Conservation (phyloP, 306 rosid species). For the Pyrus pyrifolia region DNA sequence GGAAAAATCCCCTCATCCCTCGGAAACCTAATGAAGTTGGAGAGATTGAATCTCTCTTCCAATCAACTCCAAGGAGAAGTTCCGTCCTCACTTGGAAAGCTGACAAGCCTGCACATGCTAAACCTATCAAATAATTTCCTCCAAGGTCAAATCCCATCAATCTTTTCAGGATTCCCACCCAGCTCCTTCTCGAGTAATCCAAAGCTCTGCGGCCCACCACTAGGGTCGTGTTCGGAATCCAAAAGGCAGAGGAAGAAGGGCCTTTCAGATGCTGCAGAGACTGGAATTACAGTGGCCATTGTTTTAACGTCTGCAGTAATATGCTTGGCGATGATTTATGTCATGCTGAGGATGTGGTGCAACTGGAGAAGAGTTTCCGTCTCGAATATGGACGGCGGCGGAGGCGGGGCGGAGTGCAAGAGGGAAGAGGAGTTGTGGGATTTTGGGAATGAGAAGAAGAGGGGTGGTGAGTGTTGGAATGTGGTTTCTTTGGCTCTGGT, state of each 20-base stretch:
- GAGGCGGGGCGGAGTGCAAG: slow-evolving; percentile 22
- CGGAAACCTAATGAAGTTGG: slow-evolving; percentile 74
- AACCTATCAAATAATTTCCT: slow-evolving; percentile 77
- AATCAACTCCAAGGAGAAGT: slow-evolving; percentile 65
- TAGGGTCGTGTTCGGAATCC: slow-evolving; percentile 45
- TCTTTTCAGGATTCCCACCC: slow-evolving; percentile 57
- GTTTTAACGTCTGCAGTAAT: slow-evolving; percentile 62
- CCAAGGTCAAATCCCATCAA: slow-evolving; percentile 61
- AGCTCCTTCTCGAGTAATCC: slow-evolving; percentile 66
- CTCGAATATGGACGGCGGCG: slow-evolving; percentile 49
- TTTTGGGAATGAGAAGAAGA: slow-evolving; percentile 34
- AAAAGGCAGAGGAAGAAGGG: slow-evolving; percentile 21
- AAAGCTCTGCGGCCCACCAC: slow-evolving; percentile 65
- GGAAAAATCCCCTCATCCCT: slow-evolving; percentile 72
- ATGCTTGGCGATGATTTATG: slow-evolving; percentile 61
- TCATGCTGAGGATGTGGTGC: slow-evolving; percentile 93
- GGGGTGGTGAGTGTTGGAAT: slow-evolving; percentile 69
- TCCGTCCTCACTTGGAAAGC: slow-evolving; percentile 58
- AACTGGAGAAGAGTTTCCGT: slow-evolving; percentile 73
- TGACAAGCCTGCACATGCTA: slow-evolving; percentile 73
- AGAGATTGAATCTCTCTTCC: slow-evolving; percentile 70
- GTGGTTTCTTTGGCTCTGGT: slow-evolving; percentile 41
- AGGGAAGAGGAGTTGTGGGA: slow-evolving; percentile 43
- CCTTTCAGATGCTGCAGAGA: slow-evolving; percentile 54
- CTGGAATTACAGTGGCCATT: slow-evolving; percentile 66